These are phyloP conservation scores for Phytopythium vexans DNA, from an alignment of 352 stramenopile genomes.

Conservation along the genomic window DNA sequence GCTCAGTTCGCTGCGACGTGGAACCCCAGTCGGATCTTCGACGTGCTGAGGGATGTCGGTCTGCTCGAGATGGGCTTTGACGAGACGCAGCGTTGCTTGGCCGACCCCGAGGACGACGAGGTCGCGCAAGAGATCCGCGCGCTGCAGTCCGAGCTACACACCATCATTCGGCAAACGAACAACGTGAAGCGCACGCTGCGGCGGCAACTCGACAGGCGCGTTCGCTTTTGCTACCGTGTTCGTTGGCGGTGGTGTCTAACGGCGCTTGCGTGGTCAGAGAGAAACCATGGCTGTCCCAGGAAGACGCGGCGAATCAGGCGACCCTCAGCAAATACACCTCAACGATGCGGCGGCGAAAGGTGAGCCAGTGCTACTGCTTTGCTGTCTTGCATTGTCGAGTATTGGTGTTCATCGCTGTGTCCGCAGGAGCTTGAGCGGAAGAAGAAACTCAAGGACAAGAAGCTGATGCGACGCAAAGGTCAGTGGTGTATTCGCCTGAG, in stretches of 20 bases:
- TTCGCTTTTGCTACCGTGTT: constrained; percentile 1
- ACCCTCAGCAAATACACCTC: constrained; percentile 54
- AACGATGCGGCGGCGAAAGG: constrained; percentile 68
- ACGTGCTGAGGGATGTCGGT: constrained; percentile 37
- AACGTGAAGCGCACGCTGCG: constrained; percentile 57
- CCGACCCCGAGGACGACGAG: constrained; percentile 45
- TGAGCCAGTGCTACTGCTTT: constrained; percentile 5
- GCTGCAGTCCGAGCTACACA: constrained; percentile 40
- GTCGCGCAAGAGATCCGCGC: constrained; percentile 60
- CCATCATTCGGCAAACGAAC: constrained; percentile 46
- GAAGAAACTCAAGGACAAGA: constrained; percentile 73
- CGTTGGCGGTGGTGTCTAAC: constrained; percentile 2
- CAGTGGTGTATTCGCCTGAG: background rate
- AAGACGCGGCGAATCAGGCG: constrained; percentile 40
- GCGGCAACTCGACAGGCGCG: constrained; percentile 49
- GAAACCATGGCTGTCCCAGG: constrained; percentile 59
- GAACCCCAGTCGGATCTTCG: constrained; percentile 21
- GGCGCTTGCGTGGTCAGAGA: constrained; percentile 19
- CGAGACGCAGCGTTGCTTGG: constrained; percentile 17
- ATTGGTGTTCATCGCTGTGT: background rate
- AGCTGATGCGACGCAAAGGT: constrained; percentile 63
- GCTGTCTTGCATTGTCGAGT: background rate
- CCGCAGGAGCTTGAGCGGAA: constrained; percentile 62
- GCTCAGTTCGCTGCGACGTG: constrained; percentile 12
- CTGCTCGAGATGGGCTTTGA: constrained; percentile 36